phyloP scores from a whole-genome alignment of 2,329 filamentous ascomycete genomes.

The Cercospora sp. region DNA sequence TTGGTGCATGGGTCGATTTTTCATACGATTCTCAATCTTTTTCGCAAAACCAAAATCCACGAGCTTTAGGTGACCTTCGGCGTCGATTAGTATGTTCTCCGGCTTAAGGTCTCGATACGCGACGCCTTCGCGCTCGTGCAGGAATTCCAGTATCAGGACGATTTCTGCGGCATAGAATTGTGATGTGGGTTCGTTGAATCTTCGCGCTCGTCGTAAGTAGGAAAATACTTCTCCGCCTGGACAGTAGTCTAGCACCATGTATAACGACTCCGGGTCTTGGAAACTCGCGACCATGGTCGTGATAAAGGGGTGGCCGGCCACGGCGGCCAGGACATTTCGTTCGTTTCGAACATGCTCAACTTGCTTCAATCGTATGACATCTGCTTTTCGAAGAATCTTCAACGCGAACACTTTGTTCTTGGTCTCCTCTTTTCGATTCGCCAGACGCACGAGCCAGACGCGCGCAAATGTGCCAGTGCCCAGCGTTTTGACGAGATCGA shows the following conservation, averaged over 20 bases:
- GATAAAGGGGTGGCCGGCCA: slow-evolving; percentile 81
- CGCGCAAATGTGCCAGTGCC: slow-evolving; percentile 78
- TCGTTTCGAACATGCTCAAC: slow-evolving; percentile 85
- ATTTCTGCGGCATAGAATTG: slow-evolving; percentile 85
- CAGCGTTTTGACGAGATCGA: slow-evolving; percentile 71
- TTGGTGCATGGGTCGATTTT: background rate
- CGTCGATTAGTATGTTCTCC: slow-evolving; percentile 77
- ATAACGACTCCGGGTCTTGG: slow-evolving; percentile 74
- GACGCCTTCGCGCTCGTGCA: slow-evolving; percentile 77
- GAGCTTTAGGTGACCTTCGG: slow-evolving; percentile 75
- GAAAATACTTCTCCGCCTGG: slow-evolving; percentile 83
- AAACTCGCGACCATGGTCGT: slow-evolving; percentile 77
- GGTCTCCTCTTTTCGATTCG: slow-evolving; percentile 43
- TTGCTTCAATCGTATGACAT: slow-evolving; percentile 79
- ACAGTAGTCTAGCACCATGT: slow-evolving; percentile 81
- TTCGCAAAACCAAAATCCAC: slow-evolving; percentile 88
- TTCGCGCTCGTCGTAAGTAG: slow-evolving; percentile 73
- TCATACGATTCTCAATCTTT: slow-evolving; percentile 63
- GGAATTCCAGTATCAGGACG: slow-evolving; percentile 75
- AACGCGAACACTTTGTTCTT: slow-evolving; percentile 71
- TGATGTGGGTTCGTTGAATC: slow-evolving; percentile 75
- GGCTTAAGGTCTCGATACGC: slow-evolving; percentile 82
- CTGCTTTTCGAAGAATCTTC: slow-evolving; percentile 70
- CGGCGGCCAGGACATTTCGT: slow-evolving; percentile 72
- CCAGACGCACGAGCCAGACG: slow-evolving; percentile 73